Base-by-base conservation (phyloP, 306 rosid species). In the Canavalia ensiformis region DNA sequence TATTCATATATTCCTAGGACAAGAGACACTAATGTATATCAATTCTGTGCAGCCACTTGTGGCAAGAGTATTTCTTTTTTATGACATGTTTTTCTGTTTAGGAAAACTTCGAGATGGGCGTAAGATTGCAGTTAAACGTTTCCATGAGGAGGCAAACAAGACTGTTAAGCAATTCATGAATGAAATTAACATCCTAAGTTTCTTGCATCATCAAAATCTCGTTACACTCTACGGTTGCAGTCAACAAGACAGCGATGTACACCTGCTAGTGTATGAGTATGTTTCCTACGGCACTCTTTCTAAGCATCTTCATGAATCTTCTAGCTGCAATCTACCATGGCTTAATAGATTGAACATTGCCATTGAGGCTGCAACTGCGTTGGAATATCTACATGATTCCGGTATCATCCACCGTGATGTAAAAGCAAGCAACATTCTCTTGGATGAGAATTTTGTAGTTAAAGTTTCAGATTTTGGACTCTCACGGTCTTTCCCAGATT, bases 391-490 rank as follows among this genome's bases (percentile, higher is more conserved):
- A 72, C 97, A 92, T 25, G 88, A 86, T 4, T 84, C 91, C n/a
- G 89, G 86, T 5, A 83, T 90, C 64, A 85, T 92, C 72, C 97
- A 92, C 88, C 94, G 91, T 0, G 92, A 92, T 59, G 87, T 90
- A 33, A 92, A 90, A 77, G 85, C 88, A 54, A 84, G 68, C 45
- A 92, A 90, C 50, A 88, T 90, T 70, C 92, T 92, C 68, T 82
- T 90, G 9, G 92, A 89, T 79, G 58, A 85, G 34, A 59, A 77
- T 44, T 88, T 86, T 34, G 33, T 33, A 0, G 97, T 86, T 29
- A 92, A 87, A 83, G 93, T 92, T 52, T 90, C 90, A 6, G 97
- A 90, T 77, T 92, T 92, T 30, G 97, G 94, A 33, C 84, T 89
- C 25, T 89, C 93, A 11, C 84, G 93, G 2, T 83, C 45, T 75